Conservation (phyloP, 257 asterid species). For the Solanum acaule region DNA sequence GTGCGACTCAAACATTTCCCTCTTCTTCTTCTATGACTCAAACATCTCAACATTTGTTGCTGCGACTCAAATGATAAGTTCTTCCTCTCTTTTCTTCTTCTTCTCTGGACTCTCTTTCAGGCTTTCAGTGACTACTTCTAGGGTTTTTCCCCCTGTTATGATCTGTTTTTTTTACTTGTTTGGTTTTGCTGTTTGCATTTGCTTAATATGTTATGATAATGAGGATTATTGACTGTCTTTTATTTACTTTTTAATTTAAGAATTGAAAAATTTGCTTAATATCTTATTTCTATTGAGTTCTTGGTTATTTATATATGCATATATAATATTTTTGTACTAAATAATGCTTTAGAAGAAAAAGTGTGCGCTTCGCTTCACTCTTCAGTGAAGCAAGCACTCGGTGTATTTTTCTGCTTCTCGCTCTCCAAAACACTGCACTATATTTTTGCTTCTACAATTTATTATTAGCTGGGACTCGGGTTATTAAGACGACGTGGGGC, state of each 20-base stretch:
- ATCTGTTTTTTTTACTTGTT: no score
- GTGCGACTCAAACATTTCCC: not conserved
- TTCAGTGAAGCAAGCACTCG: not conserved
- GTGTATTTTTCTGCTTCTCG: not conserved
- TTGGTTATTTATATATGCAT: not conserved
- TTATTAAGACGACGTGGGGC: no score
- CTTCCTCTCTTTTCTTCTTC: not conserved
- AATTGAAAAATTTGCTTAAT: no score
- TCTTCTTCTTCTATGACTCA: not conserved
- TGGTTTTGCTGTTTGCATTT: not conserved
- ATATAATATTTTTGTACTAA: not conserved
- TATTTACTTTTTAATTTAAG: no score
- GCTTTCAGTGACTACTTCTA: not conserved
- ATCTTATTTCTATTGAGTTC: not conserved
- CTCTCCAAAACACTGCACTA: not conserved
- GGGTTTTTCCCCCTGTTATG: no score
- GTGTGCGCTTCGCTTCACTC: not conserved
- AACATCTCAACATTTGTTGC: not conserved
- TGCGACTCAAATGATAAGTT: not conserved
- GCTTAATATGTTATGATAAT: not conserved
- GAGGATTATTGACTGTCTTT: not conserved
- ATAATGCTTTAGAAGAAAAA: not conserved
- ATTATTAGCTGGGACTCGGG: no score
- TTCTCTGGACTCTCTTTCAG: not conserved
- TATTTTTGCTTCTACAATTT: no score